A percentile compares a stretch with the other conserved stretches of the same genome.
Evolutionary conservation across 23 red algal genomes (phyloP).

Genomic region (Gracilaria caudata): DNA sequence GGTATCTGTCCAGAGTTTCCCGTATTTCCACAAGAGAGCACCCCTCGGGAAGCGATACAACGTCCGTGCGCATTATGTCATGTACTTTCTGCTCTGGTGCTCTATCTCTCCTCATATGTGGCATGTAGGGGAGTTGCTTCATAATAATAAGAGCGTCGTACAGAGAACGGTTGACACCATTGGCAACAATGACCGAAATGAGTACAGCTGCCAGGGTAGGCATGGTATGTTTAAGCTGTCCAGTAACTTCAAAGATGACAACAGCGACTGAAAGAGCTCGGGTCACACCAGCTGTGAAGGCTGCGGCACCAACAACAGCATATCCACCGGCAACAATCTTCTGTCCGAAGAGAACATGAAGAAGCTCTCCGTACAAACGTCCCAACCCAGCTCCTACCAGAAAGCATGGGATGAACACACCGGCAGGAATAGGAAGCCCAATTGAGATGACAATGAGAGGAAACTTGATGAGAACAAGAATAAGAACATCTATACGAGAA

Average conservation of each 20-base stretch:
- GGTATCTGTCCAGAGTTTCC: conserved; percentile 68
- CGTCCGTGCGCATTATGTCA: conserved; percentile 86
- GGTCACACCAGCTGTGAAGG: conserved; percentile 97
- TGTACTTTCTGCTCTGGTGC: conserved; percentile 74
- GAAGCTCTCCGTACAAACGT: conserved; percentile 94
- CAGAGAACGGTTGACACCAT: conserved; percentile 87
- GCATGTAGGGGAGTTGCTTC: conserved; percentile 98
- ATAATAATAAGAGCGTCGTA: conserved; percentile 99
- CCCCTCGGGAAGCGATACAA: conserved; percentile 65
- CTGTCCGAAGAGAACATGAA: conserved; percentile 81
- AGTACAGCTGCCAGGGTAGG: conserved; percentile 90
- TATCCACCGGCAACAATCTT: conserved; percentile 93
- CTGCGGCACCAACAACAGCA: conserved; percentile 95
- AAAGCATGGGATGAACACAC: conserved; percentile 98
- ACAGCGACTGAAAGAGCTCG: conserved; percentile 94
- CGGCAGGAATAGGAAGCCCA: conserved; percentile 94
- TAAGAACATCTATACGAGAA: conserved; percentile 66
- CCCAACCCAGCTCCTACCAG: conserved; percentile 90
- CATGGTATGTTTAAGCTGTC: conserved; percentile 93
- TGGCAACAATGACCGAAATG: conserved; percentile 90
- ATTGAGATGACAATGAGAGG: conserved; percentile 92
- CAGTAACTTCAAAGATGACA: conserved; percentile 99
- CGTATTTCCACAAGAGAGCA: conserved; percentile 55
- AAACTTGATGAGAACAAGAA: conserved; percentile 92
- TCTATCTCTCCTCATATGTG: conserved; percentile 89